Evolutionary conservation across 2,329 filamentous ascomycete species (phyloP).

Genomic region (Fusarium sp.): DNA sequence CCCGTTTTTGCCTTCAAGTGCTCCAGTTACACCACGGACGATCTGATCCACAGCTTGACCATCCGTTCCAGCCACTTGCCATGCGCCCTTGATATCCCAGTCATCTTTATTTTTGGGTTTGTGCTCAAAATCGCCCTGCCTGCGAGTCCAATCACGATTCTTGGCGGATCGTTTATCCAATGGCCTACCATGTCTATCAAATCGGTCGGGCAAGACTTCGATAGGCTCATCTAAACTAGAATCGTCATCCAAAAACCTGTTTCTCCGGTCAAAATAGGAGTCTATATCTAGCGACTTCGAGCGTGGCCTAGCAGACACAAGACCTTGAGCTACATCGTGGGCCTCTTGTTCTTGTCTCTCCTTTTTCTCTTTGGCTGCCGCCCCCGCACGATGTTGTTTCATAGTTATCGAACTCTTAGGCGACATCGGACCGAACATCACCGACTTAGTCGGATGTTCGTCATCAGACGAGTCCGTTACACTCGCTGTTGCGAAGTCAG

Average conservation of each 20-base stretch:
- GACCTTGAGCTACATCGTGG: constrained; percentile 35
- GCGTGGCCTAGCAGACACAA: constrained; percentile 32
- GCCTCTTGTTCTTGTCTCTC: constrained; percentile 34
- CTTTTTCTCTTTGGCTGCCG: constrained; percentile 43
- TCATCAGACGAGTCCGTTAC: constrained; percentile 38
- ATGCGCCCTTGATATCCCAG: constrained; percentile 57
- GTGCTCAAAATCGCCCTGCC: constrained; percentile 60
- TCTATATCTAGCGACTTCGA: constrained; percentile 47
- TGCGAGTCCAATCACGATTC: constrained; percentile 50
- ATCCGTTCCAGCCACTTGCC: constrained; percentile 61
- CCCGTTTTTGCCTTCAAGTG: constrained; percentile 49
- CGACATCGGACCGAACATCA: constrained; percentile 63
- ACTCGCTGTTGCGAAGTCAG: constrained; percentile 50
- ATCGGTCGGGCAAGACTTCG: constrained; percentile 62
- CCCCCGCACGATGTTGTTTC: constrained; percentile 54
- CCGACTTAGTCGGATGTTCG: constrained; percentile 53
- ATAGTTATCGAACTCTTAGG: constrained; percentile 63
- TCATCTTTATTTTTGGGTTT: constrained; percentile 50
- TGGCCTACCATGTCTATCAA: constrained; percentile 59
- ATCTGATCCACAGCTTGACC: constrained; percentile 55
- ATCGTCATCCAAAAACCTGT: constrained; percentile 32
- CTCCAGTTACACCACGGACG: constrained; percentile 46
- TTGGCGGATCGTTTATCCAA: constrained; percentile 48
- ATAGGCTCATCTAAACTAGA: constrained; percentile 53
- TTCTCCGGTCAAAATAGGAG: constrained; percentile 40